Evolutionary conservation across 768 basidiomycete species (phyloP).

Genomic region (Calocybe indica): DNA sequence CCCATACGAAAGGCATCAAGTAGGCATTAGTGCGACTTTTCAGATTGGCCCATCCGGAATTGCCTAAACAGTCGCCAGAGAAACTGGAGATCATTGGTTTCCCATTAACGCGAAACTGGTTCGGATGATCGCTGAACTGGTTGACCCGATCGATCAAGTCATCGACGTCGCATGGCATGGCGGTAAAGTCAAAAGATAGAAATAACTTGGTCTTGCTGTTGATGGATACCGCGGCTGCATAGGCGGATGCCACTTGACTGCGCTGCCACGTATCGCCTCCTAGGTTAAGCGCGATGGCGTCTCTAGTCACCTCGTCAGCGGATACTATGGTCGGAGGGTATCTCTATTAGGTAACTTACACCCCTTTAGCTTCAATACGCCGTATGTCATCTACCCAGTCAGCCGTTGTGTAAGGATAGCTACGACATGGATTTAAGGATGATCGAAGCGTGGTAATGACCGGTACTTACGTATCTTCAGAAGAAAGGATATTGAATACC

Average conservation of each 20-base stretch:
- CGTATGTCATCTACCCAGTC: constrained; percentile 38
- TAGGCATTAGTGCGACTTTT: constrained; percentile 42
- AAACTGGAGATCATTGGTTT: constrained; percentile 59
- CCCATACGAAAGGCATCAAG: constrained; percentile 52
- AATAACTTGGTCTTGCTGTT: constrained; percentile 45
- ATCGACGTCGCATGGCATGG: constrained; percentile 39
- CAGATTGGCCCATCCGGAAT: constrained; percentile 37
- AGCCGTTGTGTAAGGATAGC: constrained; percentile 31
- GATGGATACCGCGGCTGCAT: constrained; percentile 39
- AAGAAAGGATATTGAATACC: neutral
- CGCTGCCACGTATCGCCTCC: constrained; percentile 50
- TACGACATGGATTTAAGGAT: constrained; percentile 7
- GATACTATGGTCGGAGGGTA: neutral
- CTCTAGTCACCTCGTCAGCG: constrained; percentile 29
- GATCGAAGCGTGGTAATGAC: neutral
- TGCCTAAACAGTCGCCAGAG: constrained; percentile 54
- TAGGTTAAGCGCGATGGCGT: constrained; percentile 61
- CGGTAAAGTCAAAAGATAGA: constrained; percentile 51
- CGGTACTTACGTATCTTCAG: constrained; percentile 34
- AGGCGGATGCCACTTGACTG: constrained; percentile 41
- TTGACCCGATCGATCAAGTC: constrained; percentile 38
- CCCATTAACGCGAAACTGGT: constrained; percentile 49
- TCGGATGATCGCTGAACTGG: constrained; percentile 41
- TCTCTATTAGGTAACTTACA: constrained; percentile 23
- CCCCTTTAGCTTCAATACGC: constrained; percentile 33